phyloP scores from a whole-genome alignment of 169 alveolate species.

The Theileria parva region DNA sequence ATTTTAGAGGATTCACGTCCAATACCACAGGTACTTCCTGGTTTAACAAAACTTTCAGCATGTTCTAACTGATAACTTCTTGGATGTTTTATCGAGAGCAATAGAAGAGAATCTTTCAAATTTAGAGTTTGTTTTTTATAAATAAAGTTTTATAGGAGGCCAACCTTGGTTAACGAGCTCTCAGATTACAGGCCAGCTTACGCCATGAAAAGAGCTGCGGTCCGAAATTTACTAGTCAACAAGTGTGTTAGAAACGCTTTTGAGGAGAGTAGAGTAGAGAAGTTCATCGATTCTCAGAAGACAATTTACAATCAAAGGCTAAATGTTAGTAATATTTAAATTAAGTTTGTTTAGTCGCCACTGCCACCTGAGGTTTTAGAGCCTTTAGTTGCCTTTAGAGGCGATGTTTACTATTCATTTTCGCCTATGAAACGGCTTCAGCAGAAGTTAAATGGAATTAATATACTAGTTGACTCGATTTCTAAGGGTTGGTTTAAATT shows the following conservation, averaged over 20 bases:
- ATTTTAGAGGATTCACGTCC: conserved; percentile 42
- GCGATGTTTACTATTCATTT: conserved; percentile 42
- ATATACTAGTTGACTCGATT: conserved; percentile 23
- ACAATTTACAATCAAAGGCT: conserved; percentile 32
- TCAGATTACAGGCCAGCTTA: conserved; percentile 51
- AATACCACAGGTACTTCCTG: conserved; percentile 24
- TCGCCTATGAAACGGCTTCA: conserved; percentile 44
- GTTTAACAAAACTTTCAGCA: conserved; percentile 20
- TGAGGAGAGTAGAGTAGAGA: conserved; percentile 62
- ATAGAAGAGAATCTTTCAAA: conserved; percentile 42
- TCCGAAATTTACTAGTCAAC: conserved; percentile 58
- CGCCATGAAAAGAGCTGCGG: conserved; percentile 60
- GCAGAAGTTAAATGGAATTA: conserved; percentile 38
- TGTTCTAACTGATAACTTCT: conserved; percentile 31
- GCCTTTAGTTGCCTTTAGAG: conserved; percentile 73
- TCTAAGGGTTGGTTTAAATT: conserved; percentile 11
- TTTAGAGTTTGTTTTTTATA: conserved; percentile 33
- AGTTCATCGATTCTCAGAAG: conserved; percentile 41
- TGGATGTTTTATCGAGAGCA: conserved; percentile 58
- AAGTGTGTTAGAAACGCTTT: conserved; percentile 61
- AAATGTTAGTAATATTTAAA: conserved; percentile 19
- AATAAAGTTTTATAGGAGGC: conserved; percentile 26
- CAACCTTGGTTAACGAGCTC: conserved; percentile 49
- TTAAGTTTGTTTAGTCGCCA: conserved; percentile 31
- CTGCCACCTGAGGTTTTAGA: conserved; percentile 74